These are phyloP conservation scores for Candida dajiaensis DNA, from an alignment of 805 yeast genomes.

Conservation along the genomic window DNA sequence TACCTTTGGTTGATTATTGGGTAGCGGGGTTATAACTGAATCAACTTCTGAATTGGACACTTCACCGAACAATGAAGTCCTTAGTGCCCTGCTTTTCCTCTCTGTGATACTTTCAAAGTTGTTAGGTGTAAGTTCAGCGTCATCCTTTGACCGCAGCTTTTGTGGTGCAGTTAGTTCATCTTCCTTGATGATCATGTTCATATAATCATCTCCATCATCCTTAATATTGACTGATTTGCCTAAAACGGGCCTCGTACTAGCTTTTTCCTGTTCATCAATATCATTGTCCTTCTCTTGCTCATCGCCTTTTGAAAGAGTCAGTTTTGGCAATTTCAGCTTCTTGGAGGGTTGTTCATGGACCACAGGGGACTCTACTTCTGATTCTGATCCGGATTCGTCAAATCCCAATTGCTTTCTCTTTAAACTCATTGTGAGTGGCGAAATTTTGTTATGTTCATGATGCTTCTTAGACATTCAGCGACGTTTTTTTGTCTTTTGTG, in stretches of 20 bases:
- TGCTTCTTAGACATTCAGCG: too few species aligned
- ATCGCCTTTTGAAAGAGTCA: constrained; percentile 1
- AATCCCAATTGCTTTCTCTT: constrained; percentile 18
- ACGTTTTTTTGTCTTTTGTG: too few species aligned
- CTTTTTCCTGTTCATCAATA: constrained; percentile 3
- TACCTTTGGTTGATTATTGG: constrained; percentile 1
- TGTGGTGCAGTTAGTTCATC: constrained; percentile 7
- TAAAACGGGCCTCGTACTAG: neutral
- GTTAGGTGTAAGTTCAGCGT: neutral
- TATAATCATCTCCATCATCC: constrained; percentile 23
- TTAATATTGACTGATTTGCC: neutral
- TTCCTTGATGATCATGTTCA: constrained; percentile 22
- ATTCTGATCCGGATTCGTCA: constrained; percentile 4
- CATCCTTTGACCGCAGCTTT: neutral
- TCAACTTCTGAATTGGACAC: neutral
- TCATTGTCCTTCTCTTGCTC: constrained; percentile 1
- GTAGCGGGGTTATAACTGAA: constrained; percentile 1
- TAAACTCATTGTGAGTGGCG: constrained; percentile 1
- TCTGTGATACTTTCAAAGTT: neutral
- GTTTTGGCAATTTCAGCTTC: constrained; percentile 10
- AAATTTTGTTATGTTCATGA: too few species aligned
- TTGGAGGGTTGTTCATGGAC: neutral
- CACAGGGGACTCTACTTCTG: neutral
- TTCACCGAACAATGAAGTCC: constrained; percentile 20
- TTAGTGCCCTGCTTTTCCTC: constrained; percentile 7